A percentile compares a stretch with the other conserved stretches of the same genome.
Conservation (phyloP, 106 monocot genomes). For the Acanthochlamys bracteata region DNA sequence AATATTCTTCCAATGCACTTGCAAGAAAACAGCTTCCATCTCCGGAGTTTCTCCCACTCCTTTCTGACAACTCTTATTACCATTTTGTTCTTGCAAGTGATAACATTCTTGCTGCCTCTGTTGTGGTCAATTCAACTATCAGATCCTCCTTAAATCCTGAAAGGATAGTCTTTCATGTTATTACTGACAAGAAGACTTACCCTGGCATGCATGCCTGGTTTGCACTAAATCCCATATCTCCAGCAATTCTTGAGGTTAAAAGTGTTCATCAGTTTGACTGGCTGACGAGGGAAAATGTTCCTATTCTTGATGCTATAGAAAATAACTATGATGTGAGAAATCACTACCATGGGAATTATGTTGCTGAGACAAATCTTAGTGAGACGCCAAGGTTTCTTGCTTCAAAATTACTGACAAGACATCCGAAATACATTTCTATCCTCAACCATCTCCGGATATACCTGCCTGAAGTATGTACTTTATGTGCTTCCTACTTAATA, state of each 20-base stretch:
- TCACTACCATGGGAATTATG: slow-evolving; percentile 78
- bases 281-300: slow-evolving; percentile 94
- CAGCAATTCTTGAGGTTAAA: slow-evolving; percentile 77
- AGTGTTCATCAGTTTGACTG: slow-evolving; percentile 88
- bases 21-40: slow-evolving; percentile 85
- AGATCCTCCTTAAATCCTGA: slow-evolving; percentile 52
- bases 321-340: slow-evolving; percentile 54
- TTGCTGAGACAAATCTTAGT: slow-evolving; percentile 16
- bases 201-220: slow-evolving; percentile 98
- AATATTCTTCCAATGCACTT: slow-evolving; percentile 93
- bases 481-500: too few relatives aligned
- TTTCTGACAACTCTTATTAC: slow-evolving; percentile 63
- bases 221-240: slow-evolving; percentile 59
- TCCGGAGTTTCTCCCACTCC: slow-evolving; percentile 62
- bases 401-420: slow-evolving; percentile 66
- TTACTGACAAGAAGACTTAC: slow-evolving; percentile 96
- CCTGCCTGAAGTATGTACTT: slow-evolving; percentile 68
- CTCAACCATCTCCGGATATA: slow-evolving; percentile 93
- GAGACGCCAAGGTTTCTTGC: slow-evolving; percentile 70
- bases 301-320: slow-evolving; percentile 83
- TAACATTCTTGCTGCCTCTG: slow-evolving; percentile 87
- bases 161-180: slow-evolving; percentile 84
- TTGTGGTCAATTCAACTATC: slow-evolving; percentile 65
- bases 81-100: slow-evolving; percentile 79
- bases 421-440: slow-evolving; percentile 82